A percentile compares a stretch with the other conserved stretches of the same genome.
phyloP scores from a whole-genome alignment of 192 early-diverging fungal genomes.

The Coemansia sp. region DNA sequence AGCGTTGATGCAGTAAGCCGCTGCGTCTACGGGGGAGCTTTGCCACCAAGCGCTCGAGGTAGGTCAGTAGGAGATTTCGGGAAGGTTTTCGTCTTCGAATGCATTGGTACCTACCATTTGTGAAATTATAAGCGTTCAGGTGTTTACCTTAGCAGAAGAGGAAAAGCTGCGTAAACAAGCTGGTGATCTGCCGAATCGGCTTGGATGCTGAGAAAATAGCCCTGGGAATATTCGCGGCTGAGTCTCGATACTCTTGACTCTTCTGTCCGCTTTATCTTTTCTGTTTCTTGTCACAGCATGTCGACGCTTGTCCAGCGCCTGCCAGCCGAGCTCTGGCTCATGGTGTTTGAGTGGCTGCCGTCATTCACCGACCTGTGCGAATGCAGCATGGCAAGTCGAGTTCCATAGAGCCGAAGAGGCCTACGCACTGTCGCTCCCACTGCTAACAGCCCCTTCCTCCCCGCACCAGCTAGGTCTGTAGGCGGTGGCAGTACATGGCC shows the following conservation, averaged over 20 bases:
- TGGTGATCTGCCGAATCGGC: no score
- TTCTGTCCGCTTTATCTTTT: background rate
- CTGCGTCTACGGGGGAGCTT: conserved; percentile 39
- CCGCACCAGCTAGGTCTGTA: conserved; percentile 11
- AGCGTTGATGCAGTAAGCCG: conserved; percentile 32
- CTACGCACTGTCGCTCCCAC: background rate
- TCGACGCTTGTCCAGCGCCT: background rate
- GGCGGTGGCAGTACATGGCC: conserved; percentile 14
- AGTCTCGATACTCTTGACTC: background rate
- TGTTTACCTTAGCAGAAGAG: background rate
- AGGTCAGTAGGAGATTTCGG: no score
- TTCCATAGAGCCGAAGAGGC: background rate
- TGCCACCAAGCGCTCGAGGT: no score
- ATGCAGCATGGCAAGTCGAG: conserved; percentile 24
- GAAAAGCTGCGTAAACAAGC: no score
- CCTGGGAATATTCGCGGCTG: background rate
- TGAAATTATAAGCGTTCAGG: no score
- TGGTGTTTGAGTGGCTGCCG: conserved; percentile 19
- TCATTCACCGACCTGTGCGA: conserved; percentile 22
- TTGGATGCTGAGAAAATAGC: background rate
- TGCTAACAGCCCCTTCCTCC: no score
- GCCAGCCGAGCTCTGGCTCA: conserved; percentile 25
- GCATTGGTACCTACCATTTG: background rate
- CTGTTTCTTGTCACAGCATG: background rate
- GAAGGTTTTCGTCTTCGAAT: background rate